Base-by-base conservation (phyloP, 306 rosid species). In the Gillenia trifoliata region DNA sequence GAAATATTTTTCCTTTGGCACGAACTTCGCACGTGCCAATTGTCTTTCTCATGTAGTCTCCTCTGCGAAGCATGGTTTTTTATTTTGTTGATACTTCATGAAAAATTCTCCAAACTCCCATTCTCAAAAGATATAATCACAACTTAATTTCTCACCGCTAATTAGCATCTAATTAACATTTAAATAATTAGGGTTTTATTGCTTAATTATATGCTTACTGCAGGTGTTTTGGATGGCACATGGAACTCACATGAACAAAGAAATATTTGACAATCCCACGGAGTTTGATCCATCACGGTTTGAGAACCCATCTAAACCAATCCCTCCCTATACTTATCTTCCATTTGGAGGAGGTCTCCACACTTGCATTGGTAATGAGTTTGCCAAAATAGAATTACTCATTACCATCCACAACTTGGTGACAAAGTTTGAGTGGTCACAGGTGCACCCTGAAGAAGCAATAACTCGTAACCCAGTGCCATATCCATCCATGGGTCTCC, bases 401-500 rank as follows among this genome's bases (percentile, higher is more conserved):
- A 52, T 80, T 12, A 80, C 76, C 19, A 78, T 83, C 29, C 91
- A 85, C 76, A 83, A 87, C 68, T 56, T 87, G 63, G 78, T 87
- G 61, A 83, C 72, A 15, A 76, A 34, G 79, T 87, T 67, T 22
- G 86, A 87, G 74, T 87, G 91, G 87, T 73, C 87, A 55, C 85
- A 70, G 52, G 34, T 78, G 43, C 62, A 73, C 59, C 81, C 81
- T 5, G 77, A 82, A 29, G 91, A 84, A 76, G 9, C 60, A 17
- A 82, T 84, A 26, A 87, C 87, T 52, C 84, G 81, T 69, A 85
- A 75, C 66, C 88, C 87, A 70, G 66, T 80, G 88, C 87, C 89
- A 56, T 85, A 66, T 70, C 87, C 91, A 47, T 75, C 87, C 28
- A 47, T 80, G 86, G 87, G 87, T 71, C 91, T 87, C 64, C 87